Evolutionary conservation across 306 rosid genomes (phyloP).

Genomic region (Sesbania bispinosa): DNA sequence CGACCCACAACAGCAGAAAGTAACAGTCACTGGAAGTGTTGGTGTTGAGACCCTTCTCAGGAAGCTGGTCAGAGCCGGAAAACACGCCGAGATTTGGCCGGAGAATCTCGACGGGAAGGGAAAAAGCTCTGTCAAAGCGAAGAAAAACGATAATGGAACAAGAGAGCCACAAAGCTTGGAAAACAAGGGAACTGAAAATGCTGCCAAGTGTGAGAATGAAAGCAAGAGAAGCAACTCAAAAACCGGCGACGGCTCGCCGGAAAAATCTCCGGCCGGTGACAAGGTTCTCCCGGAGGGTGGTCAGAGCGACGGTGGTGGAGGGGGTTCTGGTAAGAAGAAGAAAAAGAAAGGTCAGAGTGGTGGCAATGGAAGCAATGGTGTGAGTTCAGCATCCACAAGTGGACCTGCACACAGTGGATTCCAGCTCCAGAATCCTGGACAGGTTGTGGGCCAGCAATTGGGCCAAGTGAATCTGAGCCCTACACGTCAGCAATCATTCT

Average conservation of each 20-base stretch:
- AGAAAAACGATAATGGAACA: conserved; percentile 35
- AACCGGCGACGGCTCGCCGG: conserved; percentile 19
- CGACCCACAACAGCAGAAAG: conserved; percentile 66
- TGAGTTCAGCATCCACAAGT: conserved; percentile 3
- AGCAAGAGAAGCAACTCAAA: conserved; percentile 24
- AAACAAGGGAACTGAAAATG: conserved; percentile 33
- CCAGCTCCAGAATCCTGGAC: conserved; percentile 34
- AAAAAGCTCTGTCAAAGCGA: conserved; percentile 30
- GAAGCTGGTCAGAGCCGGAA: conserved; percentile 63
- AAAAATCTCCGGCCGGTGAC: conserved; percentile 15
- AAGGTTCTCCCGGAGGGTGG: conserved; percentile 10
- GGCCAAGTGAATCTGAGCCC: conserved; percentile 40
- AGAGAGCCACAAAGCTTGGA: conserved; percentile 29
- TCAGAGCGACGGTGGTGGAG: conserved; percentile 34
- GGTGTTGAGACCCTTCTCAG: conserved; percentile 56
- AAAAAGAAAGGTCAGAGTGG: conserved; percentile 45
- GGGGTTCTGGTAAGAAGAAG: conserved; percentile 45
- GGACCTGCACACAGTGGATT: conserved; percentile 42
- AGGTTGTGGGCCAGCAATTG: conserved; percentile 11
- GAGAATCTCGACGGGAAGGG: conserved; percentile 41
- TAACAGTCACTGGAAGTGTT: conserved; percentile 66
- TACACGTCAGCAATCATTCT: conserved; percentile 33
- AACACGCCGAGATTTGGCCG: conserved; percentile 76
- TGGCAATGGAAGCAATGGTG: conserved; percentile 14
- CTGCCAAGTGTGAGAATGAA: conserved; percentile 1